Conservation (phyloP, 2,329 filamentous ascomycete genomes). For the Aspergillus tubingensis region DNA sequence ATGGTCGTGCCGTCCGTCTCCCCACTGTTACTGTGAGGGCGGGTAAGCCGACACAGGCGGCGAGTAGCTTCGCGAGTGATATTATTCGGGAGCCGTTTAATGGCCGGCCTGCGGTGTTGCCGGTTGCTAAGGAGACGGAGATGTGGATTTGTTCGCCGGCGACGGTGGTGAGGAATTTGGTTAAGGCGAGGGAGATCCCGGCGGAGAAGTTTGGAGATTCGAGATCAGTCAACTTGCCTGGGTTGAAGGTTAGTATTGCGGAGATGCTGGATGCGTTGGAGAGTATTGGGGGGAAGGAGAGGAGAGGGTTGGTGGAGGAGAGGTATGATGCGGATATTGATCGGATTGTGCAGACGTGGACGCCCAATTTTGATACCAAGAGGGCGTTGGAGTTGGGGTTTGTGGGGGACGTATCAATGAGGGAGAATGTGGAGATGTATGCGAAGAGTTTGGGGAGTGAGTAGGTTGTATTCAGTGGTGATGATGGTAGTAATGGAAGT, state of each 20-base stretch:
- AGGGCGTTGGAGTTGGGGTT: slow-evolving; percentile 56
- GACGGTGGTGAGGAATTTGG: slow-evolving; percentile 56
- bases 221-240: slow-evolving; percentile 57
- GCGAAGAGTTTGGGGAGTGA: slow-evolving; percentile 31
- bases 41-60: slow-evolving; percentile 54
- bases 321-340: slow-evolving; percentile 57
- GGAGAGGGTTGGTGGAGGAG: slow-evolving; percentile 56
- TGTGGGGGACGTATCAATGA: slow-evolving; percentile 43
- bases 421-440: slow-evolving; percentile 45
- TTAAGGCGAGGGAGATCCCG: slow-evolving; percentile 54
- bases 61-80: slow-evolving; percentile 54
- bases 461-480: slow-evolving; percentile 17
- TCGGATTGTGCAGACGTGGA: slow-evolving; percentile 63
- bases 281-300: slow-evolving; percentile 58
- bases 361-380: slow-evolving; percentile 56
- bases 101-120: slow-evolving; percentile 53
- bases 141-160: slow-evolving; percentile 61
- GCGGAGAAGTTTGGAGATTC: slow-evolving; percentile 56
- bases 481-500: not conserved
- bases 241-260: slow-evolving; percentile 59
- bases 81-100: slow-evolving; percentile 57
- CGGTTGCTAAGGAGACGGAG: slow-evolving; percentile 54
- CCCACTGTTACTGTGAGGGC: slow-evolving; percentile 56
- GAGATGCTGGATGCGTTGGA: slow-evolving; percentile 62
- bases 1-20: slow-evolving; percentile 49